These are phyloP conservation scores for Pythium brassicae DNA, from an alignment of 352 stramenopile genomes.

Conservation along the genomic window DNA sequence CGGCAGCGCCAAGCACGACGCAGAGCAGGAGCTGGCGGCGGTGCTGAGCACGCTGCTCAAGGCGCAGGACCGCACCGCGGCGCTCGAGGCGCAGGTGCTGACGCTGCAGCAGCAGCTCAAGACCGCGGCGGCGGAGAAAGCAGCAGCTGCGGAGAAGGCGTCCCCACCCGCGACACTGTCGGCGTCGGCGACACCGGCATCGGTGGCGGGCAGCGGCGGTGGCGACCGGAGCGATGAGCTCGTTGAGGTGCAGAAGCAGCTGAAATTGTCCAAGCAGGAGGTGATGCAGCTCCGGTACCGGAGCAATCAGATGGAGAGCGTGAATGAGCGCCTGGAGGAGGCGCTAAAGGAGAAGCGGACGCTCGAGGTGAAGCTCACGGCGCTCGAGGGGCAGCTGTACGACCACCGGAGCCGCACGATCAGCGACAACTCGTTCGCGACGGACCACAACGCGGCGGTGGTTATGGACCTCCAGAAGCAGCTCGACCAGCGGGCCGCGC, in stretches of 20 bases:
- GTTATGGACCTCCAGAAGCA: conserved; percentile 50
- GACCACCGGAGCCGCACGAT: conserved; percentile 68
- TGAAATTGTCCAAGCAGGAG: conserved; percentile 75
- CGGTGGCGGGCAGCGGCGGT: conserved; percentile 13
- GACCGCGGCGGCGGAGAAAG: conserved; percentile 14
- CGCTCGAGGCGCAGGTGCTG: conserved; percentile 22
- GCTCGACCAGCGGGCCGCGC: conserved; percentile 48
- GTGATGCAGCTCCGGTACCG: conserved; percentile 83
- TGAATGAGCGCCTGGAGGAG: conserved; percentile 63
- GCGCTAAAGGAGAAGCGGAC: conserved; percentile 77
- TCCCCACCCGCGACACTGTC: no score
- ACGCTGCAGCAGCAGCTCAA: conserved; percentile 46
- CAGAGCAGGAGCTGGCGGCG: conserved; percentile 21
- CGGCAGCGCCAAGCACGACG: conserved; percentile 12
- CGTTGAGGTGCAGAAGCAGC: conserved; percentile 61
- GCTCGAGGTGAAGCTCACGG: conserved; percentile 74
- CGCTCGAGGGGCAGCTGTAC: conserved; percentile 71
- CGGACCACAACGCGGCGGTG: conserved; percentile 29
- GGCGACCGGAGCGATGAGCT: conserved; percentile 33
- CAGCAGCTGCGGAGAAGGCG: no score
- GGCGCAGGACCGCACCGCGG: conserved; percentile 20
- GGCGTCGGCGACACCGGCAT: conserved; percentile 7
- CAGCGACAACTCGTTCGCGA: conserved; percentile 42
- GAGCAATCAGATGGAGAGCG: conserved; percentile 71
- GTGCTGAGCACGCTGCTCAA: conserved; percentile 19